Conservation (phyloP, 1,284 basidiomycete species). For the Wolfiporia cocos region DNA sequence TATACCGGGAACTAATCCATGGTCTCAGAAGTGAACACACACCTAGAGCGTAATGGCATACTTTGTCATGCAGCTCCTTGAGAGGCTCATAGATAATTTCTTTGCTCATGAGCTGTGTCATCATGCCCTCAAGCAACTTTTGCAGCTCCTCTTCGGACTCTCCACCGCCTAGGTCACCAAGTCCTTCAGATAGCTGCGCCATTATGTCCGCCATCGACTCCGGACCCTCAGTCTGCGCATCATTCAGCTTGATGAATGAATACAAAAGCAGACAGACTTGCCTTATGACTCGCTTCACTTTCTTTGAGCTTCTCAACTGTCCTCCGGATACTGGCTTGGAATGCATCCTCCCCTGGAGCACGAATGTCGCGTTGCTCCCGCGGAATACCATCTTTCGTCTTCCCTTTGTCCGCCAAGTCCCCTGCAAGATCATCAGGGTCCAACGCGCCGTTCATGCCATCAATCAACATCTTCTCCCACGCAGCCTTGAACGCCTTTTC, state of each 20-base stretch:
- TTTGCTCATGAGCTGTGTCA: conserved; percentile 91
- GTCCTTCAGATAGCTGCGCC: conserved; percentile 33
- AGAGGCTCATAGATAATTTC: conserved; percentile 92
- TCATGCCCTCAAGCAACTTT: conserved; percentile 84
- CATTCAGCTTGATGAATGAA: too few relatives aligned
- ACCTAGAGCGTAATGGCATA: conserved; percentile 30
- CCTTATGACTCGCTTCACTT: conserved; percentile 56
- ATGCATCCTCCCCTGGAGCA: conserved; percentile 33
- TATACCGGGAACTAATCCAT: conserved; percentile 74
- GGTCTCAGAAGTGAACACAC: too few relatives aligned
- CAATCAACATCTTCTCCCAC: conserved; percentile 73
- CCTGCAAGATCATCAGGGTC: conserved; percentile 24
- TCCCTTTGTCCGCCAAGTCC: conserved; percentile 16
- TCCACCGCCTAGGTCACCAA: conserved; percentile 20
- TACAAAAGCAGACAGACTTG: too few relatives aligned
- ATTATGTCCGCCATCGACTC: conserved; percentile 47
- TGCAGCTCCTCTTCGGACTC: conserved; percentile 63
- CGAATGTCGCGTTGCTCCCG: neutral
- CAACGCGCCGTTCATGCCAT: conserved; percentile 53
- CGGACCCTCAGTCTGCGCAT: conserved; percentile 24
- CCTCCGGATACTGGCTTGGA: conserved; percentile 73
- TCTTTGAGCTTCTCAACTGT: conserved; percentile 80
- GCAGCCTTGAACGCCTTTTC: conserved; percentile 52
- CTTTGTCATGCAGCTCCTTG: conserved; percentile 84
- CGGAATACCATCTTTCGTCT: conserved; percentile 21